A percentile compares a stretch with the other conserved stretches of the same genome.
These are phyloP conservation scores for Trichoderma sp. DNA, from an alignment of 2,329 filamentous ascomycete species.

Conservation along the genomic window DNA sequence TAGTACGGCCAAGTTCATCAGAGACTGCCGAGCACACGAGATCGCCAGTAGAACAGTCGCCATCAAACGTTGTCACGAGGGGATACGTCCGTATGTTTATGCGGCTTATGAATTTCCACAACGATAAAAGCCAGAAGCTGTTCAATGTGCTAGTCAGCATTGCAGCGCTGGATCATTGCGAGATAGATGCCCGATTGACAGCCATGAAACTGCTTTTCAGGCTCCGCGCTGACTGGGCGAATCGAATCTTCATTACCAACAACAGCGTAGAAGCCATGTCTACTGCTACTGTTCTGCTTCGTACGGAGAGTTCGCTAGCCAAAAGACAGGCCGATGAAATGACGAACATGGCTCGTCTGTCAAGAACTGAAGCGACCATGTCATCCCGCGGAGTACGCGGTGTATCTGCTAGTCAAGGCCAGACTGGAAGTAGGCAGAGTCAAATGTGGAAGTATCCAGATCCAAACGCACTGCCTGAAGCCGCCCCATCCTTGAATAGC, in stretches of 20 bases:
- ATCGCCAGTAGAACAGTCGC: conserved; percentile 50
- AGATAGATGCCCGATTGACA: conserved; percentile 71
- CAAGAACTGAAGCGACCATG: conserved; percentile 50
- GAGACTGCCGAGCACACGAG: conserved; percentile 31
- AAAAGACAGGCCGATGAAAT: conserved; percentile 58
- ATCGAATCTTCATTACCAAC: conserved; percentile 72
- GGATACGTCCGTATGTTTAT: conserved; percentile 79
- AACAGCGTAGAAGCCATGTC: conserved; percentile 72
- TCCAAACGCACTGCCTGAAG: conserved; percentile 56
- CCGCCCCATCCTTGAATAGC: conserved; percentile 52
- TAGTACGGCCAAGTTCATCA: conserved; percentile 35
- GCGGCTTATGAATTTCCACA: conserved; percentile 68
- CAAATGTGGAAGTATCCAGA: conserved; percentile 65
- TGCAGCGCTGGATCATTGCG: conserved; percentile 61
- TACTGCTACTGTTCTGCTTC: conserved; percentile 72
- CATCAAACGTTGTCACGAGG: conserved; percentile 71
- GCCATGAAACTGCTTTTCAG: conserved; percentile 81
- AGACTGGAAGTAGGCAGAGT: conserved; percentile 44
- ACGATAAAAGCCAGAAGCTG: conserved; percentile 64
- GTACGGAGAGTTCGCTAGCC: conserved; percentile 59
- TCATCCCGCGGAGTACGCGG: conserved; percentile 51
- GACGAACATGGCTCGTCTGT: conserved; percentile 49
- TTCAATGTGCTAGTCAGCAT: conserved; percentile 69
- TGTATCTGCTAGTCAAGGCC: conserved; percentile 55
- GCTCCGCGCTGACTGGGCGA: conserved; percentile 78